Evolutionary conservation across 441 rosid species (phyloP).

Genomic region (Cnidoscolus chayamansa): DNA sequence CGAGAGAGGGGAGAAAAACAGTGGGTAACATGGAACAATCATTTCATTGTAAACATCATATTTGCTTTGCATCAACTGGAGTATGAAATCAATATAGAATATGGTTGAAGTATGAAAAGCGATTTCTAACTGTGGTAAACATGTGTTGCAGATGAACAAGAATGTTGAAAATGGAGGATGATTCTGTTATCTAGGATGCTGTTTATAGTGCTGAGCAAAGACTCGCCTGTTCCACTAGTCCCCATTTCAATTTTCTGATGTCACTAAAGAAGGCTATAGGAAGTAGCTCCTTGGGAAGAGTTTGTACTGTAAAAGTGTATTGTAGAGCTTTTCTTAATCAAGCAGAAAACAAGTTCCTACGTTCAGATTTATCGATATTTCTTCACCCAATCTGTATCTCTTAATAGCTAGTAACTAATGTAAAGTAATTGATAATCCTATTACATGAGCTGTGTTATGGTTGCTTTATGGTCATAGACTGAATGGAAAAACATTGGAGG

Average conservation of each 20-base stretch:
- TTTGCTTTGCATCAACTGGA: too few species aligned
- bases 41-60: neutral
- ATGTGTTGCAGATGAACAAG: slow-evolving; percentile 21
- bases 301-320: slow-evolving; percentile 1
- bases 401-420: neutral
- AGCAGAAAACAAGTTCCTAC: neutral
- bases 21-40: neutral
- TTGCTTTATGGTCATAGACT: too few species aligned
- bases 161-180: slow-evolving; percentile 9
- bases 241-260: neutral
- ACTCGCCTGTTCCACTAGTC: neutral
- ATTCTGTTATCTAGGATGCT: neutral
- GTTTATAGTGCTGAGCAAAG: neutral
- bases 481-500: neutral
- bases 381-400: neutral
- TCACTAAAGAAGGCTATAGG: neutral
- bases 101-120: neutral
- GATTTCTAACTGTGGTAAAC: neutral
- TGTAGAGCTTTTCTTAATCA: neutral
- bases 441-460: neutral
- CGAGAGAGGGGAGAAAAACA: too few species aligned
- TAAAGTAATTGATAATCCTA: neutral
- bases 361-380: neutral
- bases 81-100: neutral
- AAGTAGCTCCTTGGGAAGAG: neutral